These are phyloP conservation scores for Stephania japonica DNA, from an alignment of 164 flowering plant genomes.

Conservation along the genomic window DNA sequence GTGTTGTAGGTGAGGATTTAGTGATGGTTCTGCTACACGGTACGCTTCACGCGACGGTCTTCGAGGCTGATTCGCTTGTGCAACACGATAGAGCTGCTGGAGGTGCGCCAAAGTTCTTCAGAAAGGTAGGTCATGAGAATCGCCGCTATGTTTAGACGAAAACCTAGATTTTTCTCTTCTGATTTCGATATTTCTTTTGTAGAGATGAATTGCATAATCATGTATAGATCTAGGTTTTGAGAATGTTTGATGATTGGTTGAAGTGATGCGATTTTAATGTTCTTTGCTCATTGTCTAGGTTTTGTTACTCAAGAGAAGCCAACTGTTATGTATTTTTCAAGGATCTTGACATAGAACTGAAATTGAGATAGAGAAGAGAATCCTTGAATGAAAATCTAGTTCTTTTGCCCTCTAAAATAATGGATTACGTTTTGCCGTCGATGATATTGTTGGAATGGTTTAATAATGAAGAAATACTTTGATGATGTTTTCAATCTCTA, in stretches of 20 bases:
- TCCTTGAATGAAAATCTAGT: not conserved
- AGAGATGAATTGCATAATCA: no score
- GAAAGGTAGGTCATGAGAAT: conserved; percentile 26
- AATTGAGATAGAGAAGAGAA: not conserved
- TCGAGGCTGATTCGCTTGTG: conserved; percentile 38
- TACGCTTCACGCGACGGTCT: conserved; percentile 48
- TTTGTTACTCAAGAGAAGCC: not conserved
- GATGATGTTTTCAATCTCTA: no score
- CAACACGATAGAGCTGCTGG: conserved; percentile 16
- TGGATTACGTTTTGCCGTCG: no score
- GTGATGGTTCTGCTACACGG: conserved; percentile 58
- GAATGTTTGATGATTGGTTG: not conserved
- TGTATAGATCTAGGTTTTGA: no score
- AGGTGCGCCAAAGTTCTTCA: conserved; percentile 23
- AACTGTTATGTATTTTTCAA: no score
- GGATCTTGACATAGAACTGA: not conserved
- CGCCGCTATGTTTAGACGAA: not conserved
- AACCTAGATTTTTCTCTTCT: not conserved
- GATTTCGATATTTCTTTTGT: not conserved
- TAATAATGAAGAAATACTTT: no score
- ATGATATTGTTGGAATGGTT: no score
- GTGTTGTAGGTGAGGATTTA: conserved; percentile 17
- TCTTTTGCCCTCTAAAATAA: not conserved
- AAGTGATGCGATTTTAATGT: not conserved
- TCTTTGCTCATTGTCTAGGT: not conserved